These are phyloP conservation scores for Cladophialophora chaetospira DNA, from an alignment of 2,329 filamentous ascomycete species.

Conservation along the genomic window DNA sequence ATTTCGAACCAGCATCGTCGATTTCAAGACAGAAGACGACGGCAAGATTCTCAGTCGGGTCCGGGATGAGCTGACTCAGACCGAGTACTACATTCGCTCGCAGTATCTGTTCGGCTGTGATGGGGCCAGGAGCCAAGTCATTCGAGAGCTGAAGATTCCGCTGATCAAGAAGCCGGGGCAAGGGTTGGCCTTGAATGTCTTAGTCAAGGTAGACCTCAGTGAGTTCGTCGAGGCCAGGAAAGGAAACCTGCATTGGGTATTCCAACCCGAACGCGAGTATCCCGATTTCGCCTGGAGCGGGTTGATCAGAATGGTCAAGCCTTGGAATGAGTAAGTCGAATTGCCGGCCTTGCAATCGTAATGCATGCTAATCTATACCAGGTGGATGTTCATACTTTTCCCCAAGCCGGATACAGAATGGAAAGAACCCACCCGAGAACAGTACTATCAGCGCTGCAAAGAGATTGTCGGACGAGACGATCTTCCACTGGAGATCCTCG, in stretches of 20 bases:
- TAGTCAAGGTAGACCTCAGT: conserved; percentile 54
- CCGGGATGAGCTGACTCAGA: conserved; percentile 40
- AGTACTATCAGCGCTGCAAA: conserved; percentile 50
- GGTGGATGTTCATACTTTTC: conserved; percentile 60
- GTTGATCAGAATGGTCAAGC: conserved; percentile 62
- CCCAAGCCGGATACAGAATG: conserved; percentile 41
- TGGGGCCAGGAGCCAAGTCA: conserved; percentile 51
- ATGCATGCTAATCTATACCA: conserved; percentile 7
- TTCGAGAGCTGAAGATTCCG: conserved; percentile 51
- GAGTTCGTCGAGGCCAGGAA: conserved; percentile 53
- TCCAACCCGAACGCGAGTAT: conserved; percentile 57
- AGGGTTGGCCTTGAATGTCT: conserved; percentile 54
- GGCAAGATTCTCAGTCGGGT: conserved; percentile 41
- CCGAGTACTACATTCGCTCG: conserved; percentile 38
- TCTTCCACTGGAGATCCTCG: conserved; percentile 54
- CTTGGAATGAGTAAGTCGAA: conserved; percentile 55
- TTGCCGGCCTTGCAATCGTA: not conserved
- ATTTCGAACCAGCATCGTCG: conserved; percentile 43
- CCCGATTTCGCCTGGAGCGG: conserved; percentile 55
- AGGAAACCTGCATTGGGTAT: conserved; percentile 64
- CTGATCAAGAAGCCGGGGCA: conserved; percentile 49
- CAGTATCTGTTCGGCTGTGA: conserved; percentile 64
- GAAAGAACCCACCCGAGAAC: conserved; percentile 50
- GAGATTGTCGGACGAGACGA: conserved; percentile 60
- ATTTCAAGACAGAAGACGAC: conserved; percentile 35